Base-by-base conservation (phyloP, 2,329 filamentous ascomycete species). In the Penicillium sp. region DNA sequence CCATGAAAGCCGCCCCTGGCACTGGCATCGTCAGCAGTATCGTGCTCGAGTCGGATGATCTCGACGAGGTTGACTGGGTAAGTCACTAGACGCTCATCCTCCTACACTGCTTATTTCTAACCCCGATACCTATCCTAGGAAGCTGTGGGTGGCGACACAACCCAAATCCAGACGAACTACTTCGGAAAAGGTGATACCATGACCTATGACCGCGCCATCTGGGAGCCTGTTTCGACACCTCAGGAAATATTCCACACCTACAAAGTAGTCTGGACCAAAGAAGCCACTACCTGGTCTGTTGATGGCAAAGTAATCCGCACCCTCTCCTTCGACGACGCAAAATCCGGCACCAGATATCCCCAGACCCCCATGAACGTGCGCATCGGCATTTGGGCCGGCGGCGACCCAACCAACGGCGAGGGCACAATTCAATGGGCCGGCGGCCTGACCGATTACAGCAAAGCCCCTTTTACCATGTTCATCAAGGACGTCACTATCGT, bases 11-110 rank as follows among this genome's bases (percentile, higher is more conserved):
- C 30, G 91, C 94, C n/a, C 88, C 90, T 0, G 94, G 94, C 3
- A 85, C 84, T 25, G 94, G 94, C 62, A 95, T 97, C 66, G 91
- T 97, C 64, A 96, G 90, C 74, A 93, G 90, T 36, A 81, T 95
- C 35, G 91, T 97, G 14, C 80, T 97, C 58, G 87, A 95, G 76
- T 97, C 92, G 19, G 92, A 97, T 73, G 84, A 85, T 68, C 84
- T 96, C 31, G 94, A 99, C 28, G 42, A 44, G 42, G 22, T 44
- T 31, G 42, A 44, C 42, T 44, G 42, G 42, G 42, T 31, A 44
- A 31, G 5, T 19, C 10, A 16, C 7, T 16, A 1, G 8, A 44
- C 3, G 2, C 17, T 3, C 26, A 16, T 10, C 10, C 42, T 16
- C 17, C 10, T 3, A 5, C 1, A 5, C 6, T 19, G 2, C 11